phyloP scores from a whole-genome alignment of 2,329 filamentous ascomycete species.

The Saccharata proteae region DNA sequence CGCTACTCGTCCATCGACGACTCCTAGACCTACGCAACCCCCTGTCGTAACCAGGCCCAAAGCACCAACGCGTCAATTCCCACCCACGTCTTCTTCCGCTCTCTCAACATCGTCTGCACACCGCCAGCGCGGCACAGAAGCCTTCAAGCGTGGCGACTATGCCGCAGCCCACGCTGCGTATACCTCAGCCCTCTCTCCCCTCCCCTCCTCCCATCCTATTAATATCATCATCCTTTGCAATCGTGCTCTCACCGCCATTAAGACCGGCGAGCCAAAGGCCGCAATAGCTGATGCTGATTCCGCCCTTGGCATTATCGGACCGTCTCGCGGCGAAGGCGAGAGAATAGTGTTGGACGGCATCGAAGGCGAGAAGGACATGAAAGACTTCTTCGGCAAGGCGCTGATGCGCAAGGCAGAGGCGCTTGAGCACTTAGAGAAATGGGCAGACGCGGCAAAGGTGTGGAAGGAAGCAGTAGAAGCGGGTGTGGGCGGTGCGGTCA shows the following conservation, averaged over 20 bases:
- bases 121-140: constrained; percentile 67
- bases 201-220: constrained; percentile 71
- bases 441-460: constrained; percentile 66
- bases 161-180: constrained; percentile 76
- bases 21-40: constrained; percentile 28
- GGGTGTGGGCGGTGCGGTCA: constrained; percentile 73
- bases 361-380: constrained; percentile 65
- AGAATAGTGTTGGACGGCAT: constrained; percentile 54
- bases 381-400: constrained; percentile 85
- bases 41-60: constrained; percentile 32
- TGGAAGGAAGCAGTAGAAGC: constrained; percentile 78
- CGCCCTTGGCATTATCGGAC: constrained; percentile 68
- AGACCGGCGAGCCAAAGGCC: constrained; percentile 81
- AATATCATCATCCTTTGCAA: constrained; percentile 86
- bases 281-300: constrained; percentile 76
- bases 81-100: constrained; percentile 54
- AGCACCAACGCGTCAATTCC: constrained; percentile 47
- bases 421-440: constrained; percentile 89
- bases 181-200: constrained; percentile 57
- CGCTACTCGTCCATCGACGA: constrained; percentile 16
- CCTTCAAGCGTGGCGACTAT: constrained; percentile 92
- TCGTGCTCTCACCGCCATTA: constrained; percentile 76
- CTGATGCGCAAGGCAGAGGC: constrained; percentile 91
- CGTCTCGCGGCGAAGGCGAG: constrained; percentile 67
- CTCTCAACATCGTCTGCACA: constrained; percentile 67